Conservation (phyloP, 2,329 filamentous ascomycete species). For the Talaromyces sp. region DNA sequence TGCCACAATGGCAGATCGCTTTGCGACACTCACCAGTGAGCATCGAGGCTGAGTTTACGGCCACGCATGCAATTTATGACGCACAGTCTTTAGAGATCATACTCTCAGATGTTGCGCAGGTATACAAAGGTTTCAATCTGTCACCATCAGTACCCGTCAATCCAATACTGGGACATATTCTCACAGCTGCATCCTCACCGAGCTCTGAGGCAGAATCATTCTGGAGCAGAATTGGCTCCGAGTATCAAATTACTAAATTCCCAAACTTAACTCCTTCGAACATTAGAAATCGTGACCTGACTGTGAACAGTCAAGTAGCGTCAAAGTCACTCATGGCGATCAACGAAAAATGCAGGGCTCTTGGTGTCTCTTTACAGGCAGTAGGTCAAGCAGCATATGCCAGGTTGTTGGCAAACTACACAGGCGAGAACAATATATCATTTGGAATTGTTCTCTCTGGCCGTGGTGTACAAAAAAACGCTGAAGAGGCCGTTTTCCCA, state of each 20-base stretch:
- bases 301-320: constrained; percentile 38
- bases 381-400: constrained; percentile 76
- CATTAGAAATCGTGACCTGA: constrained; percentile 31
- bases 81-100: constrained; percentile 67
- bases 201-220: constrained; percentile 45
- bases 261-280: constrained; percentile 67
- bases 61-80: constrained; percentile 85
- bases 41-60: constrained; percentile 47
- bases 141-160: constrained; percentile 34
- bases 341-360: constrained; percentile 52
- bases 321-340: constrained; percentile 46
- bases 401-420: constrained; percentile 68
- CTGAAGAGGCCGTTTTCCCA: constrained; percentile 63
- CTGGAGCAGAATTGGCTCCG: constrained; percentile 58
- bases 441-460: constrained; percentile 82
- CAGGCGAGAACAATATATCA: constrained; percentile 67
- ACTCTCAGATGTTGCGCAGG: constrained; percentile 54
- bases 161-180: constrained; percentile 43
- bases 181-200: constrained; percentile 32
- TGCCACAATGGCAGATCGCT: constrained; percentile 61
- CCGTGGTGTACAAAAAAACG: constrained; percentile 57
- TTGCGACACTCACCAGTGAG: constrained; percentile 38
- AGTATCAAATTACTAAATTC: constrained; percentile 64
- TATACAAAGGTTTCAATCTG: constrained; percentile 31
- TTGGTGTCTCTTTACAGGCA: constrained; percentile 71